These are phyloP conservation scores for Candida quercuum DNA, from an alignment of 805 yeast genomes.

Conservation along the genomic window DNA sequence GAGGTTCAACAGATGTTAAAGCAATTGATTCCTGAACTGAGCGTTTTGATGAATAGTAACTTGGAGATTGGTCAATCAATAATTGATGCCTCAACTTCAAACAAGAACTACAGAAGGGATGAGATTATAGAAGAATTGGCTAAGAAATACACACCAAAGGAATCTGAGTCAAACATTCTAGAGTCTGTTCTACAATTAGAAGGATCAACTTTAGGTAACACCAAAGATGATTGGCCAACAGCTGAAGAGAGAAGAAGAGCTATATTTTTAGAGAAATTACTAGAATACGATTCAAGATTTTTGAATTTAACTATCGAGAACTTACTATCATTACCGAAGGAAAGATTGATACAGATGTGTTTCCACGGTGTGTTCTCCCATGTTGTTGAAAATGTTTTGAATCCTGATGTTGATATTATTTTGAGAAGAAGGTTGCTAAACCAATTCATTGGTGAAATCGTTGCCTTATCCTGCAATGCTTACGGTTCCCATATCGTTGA, in stretches of 20 bases:
- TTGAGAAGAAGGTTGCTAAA: constrained; percentile 68
- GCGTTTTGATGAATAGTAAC: constrained; percentile 57
- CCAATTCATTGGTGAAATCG: constrained; percentile 49
- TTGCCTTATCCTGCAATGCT: constrained; percentile 69
- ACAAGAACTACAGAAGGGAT: constrained; percentile 53
- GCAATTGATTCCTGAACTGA: constrained; percentile 59
- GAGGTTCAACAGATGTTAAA: constrained; percentile 62
- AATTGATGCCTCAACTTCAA: constrained; percentile 57
- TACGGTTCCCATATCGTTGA: constrained; percentile 92
- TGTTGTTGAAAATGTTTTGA: constrained; percentile 67
- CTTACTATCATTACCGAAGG: constrained; percentile 54
- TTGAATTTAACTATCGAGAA: constrained; percentile 54
- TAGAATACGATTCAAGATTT: constrained; percentile 61
- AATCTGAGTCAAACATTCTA: constrained; percentile 37
- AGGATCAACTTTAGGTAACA: constrained; percentile 73
- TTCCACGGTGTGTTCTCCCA: constrained; percentile 88
- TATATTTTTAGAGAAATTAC: constrained; percentile 64
- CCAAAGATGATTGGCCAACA: constrained; percentile 88
- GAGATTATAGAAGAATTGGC: constrained; percentile 48
- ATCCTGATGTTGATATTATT: constrained; percentile 43
- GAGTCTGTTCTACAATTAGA: constrained; percentile 64
- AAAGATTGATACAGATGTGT: constrained; percentile 66
- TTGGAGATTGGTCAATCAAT: constrained; percentile 64
- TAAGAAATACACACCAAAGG: constrained; percentile 38
- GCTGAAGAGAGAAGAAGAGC: constrained; percentile 83